Conservation (phyloP, 768 basidiomycete genomes). For the Lentinula guzmanii region DNA sequence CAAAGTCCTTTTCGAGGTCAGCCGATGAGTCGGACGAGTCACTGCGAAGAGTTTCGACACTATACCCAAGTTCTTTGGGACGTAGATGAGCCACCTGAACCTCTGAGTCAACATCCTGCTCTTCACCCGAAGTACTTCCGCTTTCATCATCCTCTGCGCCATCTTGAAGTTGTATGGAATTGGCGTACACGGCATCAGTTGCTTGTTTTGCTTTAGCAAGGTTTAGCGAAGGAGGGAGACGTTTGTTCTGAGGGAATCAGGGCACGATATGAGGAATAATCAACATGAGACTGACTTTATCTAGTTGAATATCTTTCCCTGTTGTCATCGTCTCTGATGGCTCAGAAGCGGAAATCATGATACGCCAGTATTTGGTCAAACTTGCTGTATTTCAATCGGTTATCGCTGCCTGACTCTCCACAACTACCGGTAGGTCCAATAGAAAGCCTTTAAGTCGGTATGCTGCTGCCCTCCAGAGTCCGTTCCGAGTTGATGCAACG, state of each 20-base stretch:
- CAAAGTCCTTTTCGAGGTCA: conserved; percentile 64
- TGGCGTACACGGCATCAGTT: conserved; percentile 1
- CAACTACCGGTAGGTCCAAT: neutral
- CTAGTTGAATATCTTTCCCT: neutral
- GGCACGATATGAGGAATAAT: neutral
- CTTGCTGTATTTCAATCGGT: neutral
- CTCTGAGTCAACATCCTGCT: neutral
- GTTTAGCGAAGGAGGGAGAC: neutral
- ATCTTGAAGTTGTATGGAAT: conserved; percentile 1
- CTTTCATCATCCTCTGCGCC: neutral
- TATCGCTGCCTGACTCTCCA: neutral
- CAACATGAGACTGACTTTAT: neutral
- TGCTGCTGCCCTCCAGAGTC: neutral
- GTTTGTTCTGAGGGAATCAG: neutral
- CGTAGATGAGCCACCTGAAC: neutral
- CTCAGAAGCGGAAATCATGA: neutral
- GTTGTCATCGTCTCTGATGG: neutral
- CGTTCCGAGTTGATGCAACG: neutral
- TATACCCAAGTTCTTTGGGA: neutral
- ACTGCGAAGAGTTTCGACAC: neutral
- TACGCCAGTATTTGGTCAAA: neutral
- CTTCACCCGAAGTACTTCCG: neutral
- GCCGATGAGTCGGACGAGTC: neutral
- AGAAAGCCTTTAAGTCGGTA: neutral
- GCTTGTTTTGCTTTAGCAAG: conserved; percentile 4